Evolutionary conservation across 768 basidiomycete genomes (phyloP), one percentile per base, ranked within the genome.

Genomic region (Macrolepiota dolichaula): DNA sequence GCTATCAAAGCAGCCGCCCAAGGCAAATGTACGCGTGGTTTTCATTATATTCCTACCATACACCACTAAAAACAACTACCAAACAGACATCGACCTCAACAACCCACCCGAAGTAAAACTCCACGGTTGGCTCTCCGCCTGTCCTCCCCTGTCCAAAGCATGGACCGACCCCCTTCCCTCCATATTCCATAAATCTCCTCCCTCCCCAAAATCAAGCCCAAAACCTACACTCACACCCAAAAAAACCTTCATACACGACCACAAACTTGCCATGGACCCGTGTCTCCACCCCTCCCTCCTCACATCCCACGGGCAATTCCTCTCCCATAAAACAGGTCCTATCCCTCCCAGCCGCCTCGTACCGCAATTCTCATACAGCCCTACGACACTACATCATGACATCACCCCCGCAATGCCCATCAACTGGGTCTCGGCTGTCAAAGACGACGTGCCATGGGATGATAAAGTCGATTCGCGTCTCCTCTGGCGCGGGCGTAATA

Each of bases 401-500:
- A 80, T 87, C n/a, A 78, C 76, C 36, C 68, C 76, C 1, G 76
- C 81, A 6, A 70, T 77, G 62, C 74, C 78, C 0, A 73, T 80
- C 29, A 79, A 77, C 57, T 85, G 82, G 81, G 64, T 76, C 0
- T 69, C 67, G 5, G 76, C 76, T 3, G 63, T 73, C 10, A 65
- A 73, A 24, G 62, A 64, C 5, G 81, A 87, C 66, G 77, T 83
- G 4, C 76, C 76, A 0, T 92, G 89, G 86, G 79, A 81, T 1
- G 74, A 80, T 54, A 88, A 86, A 71, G 60, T 68, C 1, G 81
- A 88, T 64, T 80, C 83, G 58, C 68, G 81, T 32, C 59, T 91
- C 50, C 77, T 83, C 55, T 92, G 91, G 91, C 74, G 91, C 24
- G 91, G 91, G 3, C 81, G 82, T 29, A 90, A 85, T 27, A 91